A percentile compares a stretch with the other conserved stretches of the same genome.
Conservation (phyloP, 2,329 filamentous ascomycete species). For the Fusarium sp. region DNA sequence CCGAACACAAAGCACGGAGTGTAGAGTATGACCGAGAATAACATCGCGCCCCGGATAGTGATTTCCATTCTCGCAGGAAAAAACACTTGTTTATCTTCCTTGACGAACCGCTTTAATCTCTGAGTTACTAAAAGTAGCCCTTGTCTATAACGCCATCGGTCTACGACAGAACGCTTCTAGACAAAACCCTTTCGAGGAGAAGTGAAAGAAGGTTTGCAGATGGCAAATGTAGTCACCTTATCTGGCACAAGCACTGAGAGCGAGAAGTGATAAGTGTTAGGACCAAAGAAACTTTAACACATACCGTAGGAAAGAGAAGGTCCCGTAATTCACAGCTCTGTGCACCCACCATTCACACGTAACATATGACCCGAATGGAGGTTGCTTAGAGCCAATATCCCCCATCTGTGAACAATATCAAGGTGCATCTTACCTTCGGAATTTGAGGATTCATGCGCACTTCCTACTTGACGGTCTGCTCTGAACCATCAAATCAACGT, state of each 20-base stretch:
- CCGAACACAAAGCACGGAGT: constrained; percentile 23
- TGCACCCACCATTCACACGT: not conserved
- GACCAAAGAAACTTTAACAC: constrained; percentile 9
- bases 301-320: constrained; percentile 22
- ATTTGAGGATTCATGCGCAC: constrained; percentile 51
- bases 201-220: not conserved
- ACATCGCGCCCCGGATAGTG: constrained; percentile 24
- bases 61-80: constrained; percentile 30
- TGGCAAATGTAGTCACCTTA: not conserved
- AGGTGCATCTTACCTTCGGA: constrained; percentile 45
- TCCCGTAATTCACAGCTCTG: not conserved
- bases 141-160: constrained; percentile 10
- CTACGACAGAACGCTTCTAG: not conserved
- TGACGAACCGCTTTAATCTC: constrained; percentile 1
- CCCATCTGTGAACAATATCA: not conserved
- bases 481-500: constrained; percentile 27
- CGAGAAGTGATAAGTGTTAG: not conserved
- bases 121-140: constrained; percentile 11
- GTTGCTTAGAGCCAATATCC: not conserved
- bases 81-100: constrained; percentile 29
- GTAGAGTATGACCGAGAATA: constrained; percentile 21
- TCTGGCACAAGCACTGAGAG: not conserved
- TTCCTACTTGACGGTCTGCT: constrained; percentile 29
- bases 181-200: not conserved
- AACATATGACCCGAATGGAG: constrained; percentile 1